A percentile compares a stretch with the other conserved stretches of the same genome.
Conservation (phyloP, 768 basidiomycete genomes). For the Cystoderma amianthinum region DNA sequence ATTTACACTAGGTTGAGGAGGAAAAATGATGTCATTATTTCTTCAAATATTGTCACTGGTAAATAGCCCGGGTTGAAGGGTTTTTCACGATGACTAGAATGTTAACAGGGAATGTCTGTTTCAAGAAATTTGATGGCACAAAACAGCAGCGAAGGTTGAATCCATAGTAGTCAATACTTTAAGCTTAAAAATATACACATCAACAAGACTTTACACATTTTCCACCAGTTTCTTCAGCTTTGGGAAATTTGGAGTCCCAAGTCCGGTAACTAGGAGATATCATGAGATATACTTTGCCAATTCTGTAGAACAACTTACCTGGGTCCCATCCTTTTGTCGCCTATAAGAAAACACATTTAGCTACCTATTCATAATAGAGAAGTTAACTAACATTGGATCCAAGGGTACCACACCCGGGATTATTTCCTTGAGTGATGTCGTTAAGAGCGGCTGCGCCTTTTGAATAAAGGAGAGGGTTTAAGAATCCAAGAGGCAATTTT, state of each 20-base stretch:
- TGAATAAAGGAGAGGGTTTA: no score
- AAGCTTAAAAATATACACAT: no score
- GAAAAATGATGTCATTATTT: no score
- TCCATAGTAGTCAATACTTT: no score
- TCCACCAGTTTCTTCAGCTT: constrained; percentile 24
- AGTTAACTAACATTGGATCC: constrained; percentile 53
- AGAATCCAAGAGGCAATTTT: constrained; percentile 49
- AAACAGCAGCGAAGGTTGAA: no score
- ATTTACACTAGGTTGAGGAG: no score
- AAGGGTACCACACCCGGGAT: constrained; percentile 52
- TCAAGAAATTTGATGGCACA: no score
- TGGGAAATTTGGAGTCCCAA: constrained; percentile 48
- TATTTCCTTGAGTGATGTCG: constrained; percentile 53
- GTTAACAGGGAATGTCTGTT: no score
- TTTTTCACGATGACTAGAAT: no score
- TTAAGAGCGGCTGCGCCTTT: constrained; percentile 33
- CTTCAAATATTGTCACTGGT: no score
- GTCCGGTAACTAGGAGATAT: constrained; percentile 35
- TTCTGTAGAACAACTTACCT: constrained; percentile 25
- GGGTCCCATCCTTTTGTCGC: constrained; percentile 57
- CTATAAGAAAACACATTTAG: constrained; percentile 14
- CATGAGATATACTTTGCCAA: constrained; percentile 1
- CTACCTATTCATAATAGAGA: constrained; percentile 1
- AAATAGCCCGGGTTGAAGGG: no score
- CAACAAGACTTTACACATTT: no score